phyloP scores from a whole-genome alignment of 2,329 filamentous ascomycete species.

The Cytospora leucostoma region DNA sequence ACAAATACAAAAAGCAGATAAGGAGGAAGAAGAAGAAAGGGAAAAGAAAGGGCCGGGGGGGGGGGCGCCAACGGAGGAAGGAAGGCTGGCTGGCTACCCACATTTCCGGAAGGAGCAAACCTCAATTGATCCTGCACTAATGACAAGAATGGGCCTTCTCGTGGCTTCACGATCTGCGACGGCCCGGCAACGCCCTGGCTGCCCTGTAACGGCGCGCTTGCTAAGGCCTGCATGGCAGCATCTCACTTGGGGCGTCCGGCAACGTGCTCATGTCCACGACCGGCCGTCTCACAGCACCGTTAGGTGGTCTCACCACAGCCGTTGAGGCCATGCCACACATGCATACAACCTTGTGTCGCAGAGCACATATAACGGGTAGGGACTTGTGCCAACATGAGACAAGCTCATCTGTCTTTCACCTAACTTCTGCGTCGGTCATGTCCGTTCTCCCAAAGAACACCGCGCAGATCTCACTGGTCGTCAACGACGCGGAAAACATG shows the following conservation, averaged over 20 bases:
- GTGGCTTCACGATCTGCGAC: constrained; percentile 6
- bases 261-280: not conserved
- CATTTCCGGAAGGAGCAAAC: not conserved
- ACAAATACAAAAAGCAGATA: not conserved
- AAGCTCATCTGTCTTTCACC: not conserved
- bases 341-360: constrained; percentile 21
- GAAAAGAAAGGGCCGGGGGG: not conserved
- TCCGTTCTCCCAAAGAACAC: not conserved
- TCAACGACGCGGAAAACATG: not conserved
- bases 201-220: constrained; percentile 4
- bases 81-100: not conserved
- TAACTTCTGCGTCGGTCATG: not conserved
- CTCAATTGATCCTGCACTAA: not conserved
- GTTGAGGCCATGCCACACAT: constrained; percentile 18
- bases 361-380: not conserved
- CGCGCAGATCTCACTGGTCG: not conserved
- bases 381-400: constrained; percentile 12
- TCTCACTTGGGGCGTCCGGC: constrained; percentile 11
- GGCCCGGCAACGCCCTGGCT: not conserved
- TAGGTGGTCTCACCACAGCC: constrained; percentile 7
- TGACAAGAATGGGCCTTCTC: not conserved
- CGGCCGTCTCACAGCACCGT: not conserved
- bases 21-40: not conserved
- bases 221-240: constrained; percentile 18
- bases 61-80: not conserved